A percentile compares a stretch with the other conserved stretches of the same genome.
These are phyloP conservation scores for Chlorella sp. DNA, from an alignment of 139 green algal genomes.

Conservation along the genomic window DNA sequence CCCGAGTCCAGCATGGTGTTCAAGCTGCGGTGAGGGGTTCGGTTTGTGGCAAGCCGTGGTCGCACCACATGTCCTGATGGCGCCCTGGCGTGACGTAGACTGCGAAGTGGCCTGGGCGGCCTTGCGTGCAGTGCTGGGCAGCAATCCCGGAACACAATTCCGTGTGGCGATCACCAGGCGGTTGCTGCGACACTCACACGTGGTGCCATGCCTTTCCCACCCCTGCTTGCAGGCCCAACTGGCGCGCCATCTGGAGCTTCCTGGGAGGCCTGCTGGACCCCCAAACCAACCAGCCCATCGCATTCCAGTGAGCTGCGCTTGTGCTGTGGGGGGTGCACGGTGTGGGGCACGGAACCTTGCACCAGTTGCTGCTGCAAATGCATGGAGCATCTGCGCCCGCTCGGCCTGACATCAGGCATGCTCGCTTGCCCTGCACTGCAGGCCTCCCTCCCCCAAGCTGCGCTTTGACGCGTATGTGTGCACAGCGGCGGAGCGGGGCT, in stretches of 20 bases:
- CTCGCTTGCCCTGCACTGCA: constrained; percentile 41
- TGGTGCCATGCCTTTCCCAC: not conserved
- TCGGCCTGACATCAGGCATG: not conserved
- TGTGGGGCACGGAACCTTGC: no score
- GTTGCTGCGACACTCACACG: not conserved
- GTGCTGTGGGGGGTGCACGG: not conserved
- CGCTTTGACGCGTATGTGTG: constrained; percentile 85
- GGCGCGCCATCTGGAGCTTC: constrained; percentile 29
- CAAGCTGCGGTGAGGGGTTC: constrained; percentile 61
- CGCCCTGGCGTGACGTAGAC: no score
- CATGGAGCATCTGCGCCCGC: not conserved
- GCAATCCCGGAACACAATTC: no score
- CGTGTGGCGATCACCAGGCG: no score
- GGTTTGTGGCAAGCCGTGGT: no score
- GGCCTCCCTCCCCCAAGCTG: constrained; percentile 41
- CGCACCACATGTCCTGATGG: no score
- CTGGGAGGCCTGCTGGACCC: constrained; percentile 25
- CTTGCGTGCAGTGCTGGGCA: no score
- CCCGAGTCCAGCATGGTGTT: constrained; percentile 80
- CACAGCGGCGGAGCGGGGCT: constrained; percentile 83
- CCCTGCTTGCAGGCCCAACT: constrained; percentile 14
- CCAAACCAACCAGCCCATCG: constrained; percentile 6
- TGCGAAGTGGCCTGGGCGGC: no score
- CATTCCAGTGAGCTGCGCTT: not conserved
- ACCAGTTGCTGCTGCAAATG: not conserved